These are phyloP conservation scores for Mycocentrospora acerina DNA, from an alignment of 2,329 filamentous ascomycete species.

Conservation along the genomic window DNA sequence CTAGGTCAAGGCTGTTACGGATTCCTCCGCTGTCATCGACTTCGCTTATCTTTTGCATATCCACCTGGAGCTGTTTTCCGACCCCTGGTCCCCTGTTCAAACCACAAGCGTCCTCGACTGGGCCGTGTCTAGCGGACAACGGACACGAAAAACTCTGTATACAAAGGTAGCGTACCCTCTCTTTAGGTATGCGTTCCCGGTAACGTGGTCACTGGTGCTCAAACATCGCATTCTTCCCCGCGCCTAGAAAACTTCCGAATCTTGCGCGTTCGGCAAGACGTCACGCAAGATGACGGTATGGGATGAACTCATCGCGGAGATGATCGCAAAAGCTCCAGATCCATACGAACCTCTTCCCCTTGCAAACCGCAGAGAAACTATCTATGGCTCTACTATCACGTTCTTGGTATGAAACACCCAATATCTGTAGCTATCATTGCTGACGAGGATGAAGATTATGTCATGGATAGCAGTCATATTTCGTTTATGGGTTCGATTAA, in stretches of 20 bases:
- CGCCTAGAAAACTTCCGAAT: not conserved
- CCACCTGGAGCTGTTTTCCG: not conserved
- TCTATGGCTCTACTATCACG: constrained; percentile 25
- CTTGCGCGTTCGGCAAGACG: constrained; percentile 3
- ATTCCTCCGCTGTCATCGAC: not conserved
- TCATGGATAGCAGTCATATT: constrained; percentile 30
- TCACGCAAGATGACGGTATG: constrained; percentile 15
- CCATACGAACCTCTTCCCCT: constrained; percentile 29
- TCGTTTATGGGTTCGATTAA: constrained; percentile 31
- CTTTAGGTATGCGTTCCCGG: too few species aligned
- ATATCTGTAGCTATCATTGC: not conserved
- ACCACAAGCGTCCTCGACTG: too few species aligned
- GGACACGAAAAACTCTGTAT: too few species aligned
- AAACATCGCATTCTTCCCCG: too few species aligned
- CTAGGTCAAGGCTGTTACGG: not conserved
- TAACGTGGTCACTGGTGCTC: not conserved
- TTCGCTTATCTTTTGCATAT: constrained; percentile 2
- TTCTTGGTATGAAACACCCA: constrained; percentile 24
- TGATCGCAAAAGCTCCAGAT: constrained; percentile 27
- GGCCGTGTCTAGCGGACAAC: too few species aligned
- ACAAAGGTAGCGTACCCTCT: too few species aligned
- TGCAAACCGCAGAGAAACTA: constrained; percentile 27
- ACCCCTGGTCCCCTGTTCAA: not conserved
- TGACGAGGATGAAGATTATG: constrained; percentile 21
- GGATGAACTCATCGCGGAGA: constrained; percentile 18